Evolutionary conservation across 2,329 filamentous ascomycete genomes (phyloP).

Genomic region (Dendryphion nanum): DNA sequence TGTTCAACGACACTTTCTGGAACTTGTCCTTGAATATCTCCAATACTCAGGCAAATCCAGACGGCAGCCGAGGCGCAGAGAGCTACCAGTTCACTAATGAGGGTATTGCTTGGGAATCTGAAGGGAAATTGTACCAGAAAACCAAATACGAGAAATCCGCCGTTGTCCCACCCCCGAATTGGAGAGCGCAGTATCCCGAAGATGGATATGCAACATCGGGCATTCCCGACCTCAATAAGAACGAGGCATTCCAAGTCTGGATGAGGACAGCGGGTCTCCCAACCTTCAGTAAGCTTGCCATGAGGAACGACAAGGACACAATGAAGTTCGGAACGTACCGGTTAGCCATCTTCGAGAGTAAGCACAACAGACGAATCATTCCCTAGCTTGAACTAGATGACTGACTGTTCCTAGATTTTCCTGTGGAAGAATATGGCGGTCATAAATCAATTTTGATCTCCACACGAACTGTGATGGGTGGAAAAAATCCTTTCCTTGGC

Average conservation of each 20-base stretch:
- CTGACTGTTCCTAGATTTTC: conserved; percentile 65
- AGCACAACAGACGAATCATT: conserved; percentile 37
- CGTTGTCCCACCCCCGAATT: conserved; percentile 83
- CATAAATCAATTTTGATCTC: conserved; percentile 89
- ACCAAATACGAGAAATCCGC: conserved; percentile 64
- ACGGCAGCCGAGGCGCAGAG: background rate
- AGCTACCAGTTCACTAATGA: conserved; percentile 72
- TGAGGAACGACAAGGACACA: conserved; percentile 69
- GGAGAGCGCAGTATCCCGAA: conserved; percentile 67
- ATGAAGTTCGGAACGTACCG: conserved; percentile 74
- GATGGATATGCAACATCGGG: conserved; percentile 63
- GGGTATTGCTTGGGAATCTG: conserved; percentile 83
- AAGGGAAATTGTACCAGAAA: conserved; percentile 73
- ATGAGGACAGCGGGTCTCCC: conserved; percentile 96
- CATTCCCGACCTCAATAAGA: conserved; percentile 69
- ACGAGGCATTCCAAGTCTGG: conserved; percentile 94
- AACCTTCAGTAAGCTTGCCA: conserved; percentile 89
- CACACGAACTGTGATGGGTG: conserved; percentile 88
- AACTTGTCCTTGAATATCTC: conserved; percentile 56
- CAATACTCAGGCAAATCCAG: conserved; percentile 47
- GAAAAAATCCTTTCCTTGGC: conserved; percentile 91
- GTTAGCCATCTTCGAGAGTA: conserved; percentile 76
- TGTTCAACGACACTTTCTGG: conserved; percentile 91
- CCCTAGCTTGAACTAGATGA: background rate
- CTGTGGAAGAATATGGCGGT: conserved; percentile 73